Percentiles rank a stretch among this genome's conserved stretches.
These are phyloP conservation scores for Verticillium longisporum DNA, from an alignment of 2,329 filamentous ascomycete genomes.

Conservation along the genomic window DNA sequence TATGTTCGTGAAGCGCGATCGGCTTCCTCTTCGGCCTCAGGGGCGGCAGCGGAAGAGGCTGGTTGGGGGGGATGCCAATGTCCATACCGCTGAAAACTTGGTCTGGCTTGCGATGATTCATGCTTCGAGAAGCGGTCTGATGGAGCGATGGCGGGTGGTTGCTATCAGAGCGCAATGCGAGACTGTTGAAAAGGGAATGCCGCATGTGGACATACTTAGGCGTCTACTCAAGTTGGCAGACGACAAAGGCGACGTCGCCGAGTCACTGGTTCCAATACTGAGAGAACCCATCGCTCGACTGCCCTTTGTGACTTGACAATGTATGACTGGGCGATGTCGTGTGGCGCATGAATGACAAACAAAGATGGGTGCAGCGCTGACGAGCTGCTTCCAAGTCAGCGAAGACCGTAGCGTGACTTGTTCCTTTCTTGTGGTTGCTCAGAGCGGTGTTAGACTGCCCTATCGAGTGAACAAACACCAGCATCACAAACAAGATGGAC, in stretches of 20 bases:
- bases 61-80: slow-evolving; percentile 11
- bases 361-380: no score
- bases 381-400: no score
- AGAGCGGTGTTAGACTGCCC: no score
- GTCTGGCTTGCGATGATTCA: slow-evolving; percentile 1
- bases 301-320: neutral
- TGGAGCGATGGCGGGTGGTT: neutral
- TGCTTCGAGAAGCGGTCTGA: neutral
- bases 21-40: slow-evolving; percentile 17
- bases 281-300: neutral
- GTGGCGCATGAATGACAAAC: neutral
- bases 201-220: neutral
- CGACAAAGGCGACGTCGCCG: neutral
- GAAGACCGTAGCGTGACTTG: no score
- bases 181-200: neutral
- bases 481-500: no score
- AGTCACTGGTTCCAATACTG: neutral
- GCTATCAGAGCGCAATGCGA: neutral
- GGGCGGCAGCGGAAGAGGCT: slow-evolving; percentile 6
- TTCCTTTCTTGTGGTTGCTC: no score
- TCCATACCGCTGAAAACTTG: slow-evolving; percentile 12
- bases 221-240: neutral
- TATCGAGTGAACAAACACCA: no score
- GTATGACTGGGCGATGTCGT: no score
- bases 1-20: slow-evolving; percentile 16